A percentile compares a stretch with the other conserved stretches of the same genome.
phyloP scores from a whole-genome alignment of 2,329 filamentous ascomycete species.

The Trichoderma sp. region DNA sequence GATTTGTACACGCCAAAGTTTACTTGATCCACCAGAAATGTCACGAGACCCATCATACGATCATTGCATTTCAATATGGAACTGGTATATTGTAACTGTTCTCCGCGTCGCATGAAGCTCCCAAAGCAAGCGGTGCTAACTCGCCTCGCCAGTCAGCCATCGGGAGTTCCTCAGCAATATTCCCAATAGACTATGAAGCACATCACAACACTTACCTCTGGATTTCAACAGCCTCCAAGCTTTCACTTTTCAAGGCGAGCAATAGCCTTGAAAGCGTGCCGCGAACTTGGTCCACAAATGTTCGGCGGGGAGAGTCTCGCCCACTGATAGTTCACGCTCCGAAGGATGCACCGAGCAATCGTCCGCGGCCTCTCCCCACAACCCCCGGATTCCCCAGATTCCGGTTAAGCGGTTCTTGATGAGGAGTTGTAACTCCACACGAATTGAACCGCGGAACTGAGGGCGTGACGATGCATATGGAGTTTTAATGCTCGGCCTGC shows the following conservation, averaged over 20 bases:
- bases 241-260: neutral
- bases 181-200: neutral
- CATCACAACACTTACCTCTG: too few species aligned
- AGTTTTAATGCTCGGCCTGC: neutral
- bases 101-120: too few species aligned
- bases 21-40: neutral
- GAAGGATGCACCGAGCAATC: conserved; percentile 19
- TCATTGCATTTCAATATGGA: neutral
- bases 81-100: too few species aligned
- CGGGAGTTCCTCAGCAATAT: neutral
- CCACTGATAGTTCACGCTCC: neutral
- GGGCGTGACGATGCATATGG: neutral
- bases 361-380: conserved; percentile 5
- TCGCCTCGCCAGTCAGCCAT: neutral
- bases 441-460: neutral
- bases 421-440: conserved; percentile 3
- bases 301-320: neutral
- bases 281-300: neutral
- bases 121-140: too few species aligned
- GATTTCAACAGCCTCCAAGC: neutral
- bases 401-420: neutral
- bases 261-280: neutral
- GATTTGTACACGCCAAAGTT: neutral
- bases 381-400: conserved; percentile 5
- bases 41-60: neutral